Conservation (phyloP, 495 filamentous ascomycete genomes). For the Aspergillus steynii region DNA sequence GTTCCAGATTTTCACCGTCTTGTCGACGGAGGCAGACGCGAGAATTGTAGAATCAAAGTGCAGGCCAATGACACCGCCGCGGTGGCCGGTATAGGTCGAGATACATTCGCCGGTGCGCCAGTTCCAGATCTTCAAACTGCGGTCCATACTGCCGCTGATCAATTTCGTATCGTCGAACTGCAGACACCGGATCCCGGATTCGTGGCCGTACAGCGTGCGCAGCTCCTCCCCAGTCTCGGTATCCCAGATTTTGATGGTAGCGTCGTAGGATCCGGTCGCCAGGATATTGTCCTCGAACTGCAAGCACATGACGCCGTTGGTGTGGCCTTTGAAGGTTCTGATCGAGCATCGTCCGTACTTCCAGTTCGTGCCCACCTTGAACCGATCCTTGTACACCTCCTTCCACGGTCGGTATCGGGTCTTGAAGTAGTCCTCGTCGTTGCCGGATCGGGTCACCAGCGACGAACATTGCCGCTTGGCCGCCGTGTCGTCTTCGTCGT, state of each 20-base stretch:
- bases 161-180: constrained; percentile 92
- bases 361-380: constrained; percentile 93
- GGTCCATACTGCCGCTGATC: constrained; percentile 80
- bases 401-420: constrained; percentile 78
- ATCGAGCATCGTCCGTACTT: constrained; percentile 86
- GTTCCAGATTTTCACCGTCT: constrained; percentile 91
- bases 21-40: constrained; percentile 84
- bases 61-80: constrained; percentile 76
- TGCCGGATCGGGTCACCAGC: constrained; percentile 29
- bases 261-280: constrained; percentile 92
- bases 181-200: constrained; percentile 77
- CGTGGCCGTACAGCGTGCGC: constrained; percentile 79
- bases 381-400: constrained; percentile 85
- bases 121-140: constrained; percentile 89
- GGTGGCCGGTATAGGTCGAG: constrained; percentile 75
- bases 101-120: constrained; percentile 91
- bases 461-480: constrained; percentile 40
- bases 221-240: constrained; percentile 84
- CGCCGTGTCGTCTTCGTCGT: constrained; percentile 28
- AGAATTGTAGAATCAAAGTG: constrained; percentile 83
- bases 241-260: constrained; percentile 94
- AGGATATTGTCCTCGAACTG: constrained; percentile 94
- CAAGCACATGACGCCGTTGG: constrained; percentile 92
- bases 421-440: constrained; percentile 46
- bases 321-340: constrained; percentile 81